A percentile compares a stretch with the other conserved stretches of the same genome.
Evolutionary conservation across 2,329 filamentous ascomycete species (phyloP).

Genomic region (Aspergillus uvarum): DNA sequence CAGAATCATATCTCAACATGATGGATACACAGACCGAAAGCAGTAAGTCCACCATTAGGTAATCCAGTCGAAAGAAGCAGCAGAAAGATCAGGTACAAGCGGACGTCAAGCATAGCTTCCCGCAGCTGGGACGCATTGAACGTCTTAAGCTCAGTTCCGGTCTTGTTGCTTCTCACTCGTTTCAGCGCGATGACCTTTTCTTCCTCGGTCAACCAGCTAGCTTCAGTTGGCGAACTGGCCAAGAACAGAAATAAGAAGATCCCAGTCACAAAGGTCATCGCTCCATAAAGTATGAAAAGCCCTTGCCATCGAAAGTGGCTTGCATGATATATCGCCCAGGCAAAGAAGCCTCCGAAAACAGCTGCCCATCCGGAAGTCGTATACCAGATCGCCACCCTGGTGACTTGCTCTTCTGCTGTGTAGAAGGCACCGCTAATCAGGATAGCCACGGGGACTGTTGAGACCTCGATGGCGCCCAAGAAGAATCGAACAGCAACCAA

Average conservation of each 20-base stretch:
- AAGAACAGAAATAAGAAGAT: constrained; percentile 11
- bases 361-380: constrained; percentile 11
- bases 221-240: constrained; percentile 17
- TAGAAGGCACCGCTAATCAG: not conserved
- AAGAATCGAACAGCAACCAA: constrained; percentile 4
- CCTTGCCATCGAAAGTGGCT: not conserved
- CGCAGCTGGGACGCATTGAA: constrained; percentile 22
- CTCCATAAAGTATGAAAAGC: constrained; percentile 3
- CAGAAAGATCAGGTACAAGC: constrained; percentile 4
- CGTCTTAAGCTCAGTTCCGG: constrained; percentile 15
- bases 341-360: constrained; percentile 8
- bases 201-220: constrained; percentile 16
- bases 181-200: constrained; percentile 17
- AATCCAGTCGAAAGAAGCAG: constrained; percentile 4
- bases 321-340: constrained; percentile 8
- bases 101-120: not conserved
- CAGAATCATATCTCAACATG: too few relatives aligned
- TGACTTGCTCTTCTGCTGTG: constrained; percentile 8
- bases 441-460: not conserved
- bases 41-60: constrained; percentile 12
- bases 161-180: constrained; percentile 15
- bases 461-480: constrained; percentile 5
- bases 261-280: constrained; percentile 7
- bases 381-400: constrained; percentile 15
- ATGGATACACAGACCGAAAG: constrained; percentile 9